Evolutionary conservation across 768 basidiomycete species (phyloP).

Genomic region (Chalciporus pseudorubinellus): DNA sequence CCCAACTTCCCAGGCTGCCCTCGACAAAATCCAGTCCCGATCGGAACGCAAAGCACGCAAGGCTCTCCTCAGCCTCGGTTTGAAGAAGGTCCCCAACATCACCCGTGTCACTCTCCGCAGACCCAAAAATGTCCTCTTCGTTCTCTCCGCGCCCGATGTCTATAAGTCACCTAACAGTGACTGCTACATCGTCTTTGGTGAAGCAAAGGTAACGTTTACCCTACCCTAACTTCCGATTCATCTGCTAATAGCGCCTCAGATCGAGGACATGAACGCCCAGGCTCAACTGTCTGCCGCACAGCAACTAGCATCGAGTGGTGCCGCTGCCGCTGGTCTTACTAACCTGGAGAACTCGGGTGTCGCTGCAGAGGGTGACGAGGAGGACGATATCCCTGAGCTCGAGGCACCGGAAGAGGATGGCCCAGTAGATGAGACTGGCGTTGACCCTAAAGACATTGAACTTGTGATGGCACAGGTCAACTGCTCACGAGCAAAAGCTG

Average conservation of each 20-base stretch:
- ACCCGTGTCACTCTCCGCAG: conserved; percentile 92
- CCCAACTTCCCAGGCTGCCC: conserved; percentile 77
- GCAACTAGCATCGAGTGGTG: conserved; percentile 60
- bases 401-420: conserved; percentile 82
- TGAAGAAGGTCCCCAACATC: conserved; percentile 91
- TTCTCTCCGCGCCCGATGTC: conserved; percentile 91
- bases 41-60: conserved; percentile 95
- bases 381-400: conserved; percentile 80
- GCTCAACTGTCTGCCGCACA: conserved; percentile 77
- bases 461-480: conserved; percentile 87
- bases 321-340: conserved; percentile 40
- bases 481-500: conserved; percentile 90
- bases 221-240: conserved; percentile 4
- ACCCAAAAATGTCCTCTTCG: conserved; percentile 95
- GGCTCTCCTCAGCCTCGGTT: conserved; percentile 83
- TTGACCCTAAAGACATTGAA: conserved; percentile 94
- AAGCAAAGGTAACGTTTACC: conserved; percentile 68
- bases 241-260: conserved; percentile 36
- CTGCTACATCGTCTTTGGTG: conserved; percentile 98
- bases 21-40: conserved; percentile 92
- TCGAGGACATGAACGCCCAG: conserved; percentile 85
- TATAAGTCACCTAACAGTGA: conserved; percentile 98
- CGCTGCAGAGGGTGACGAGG: conserved; percentile 56
- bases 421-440: conserved; percentile 78
- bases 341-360: conserved; percentile 51